phyloP scores from a whole-genome alignment of 192 early-diverging fungal species.

The Umbelopsis sp. region DNA sequence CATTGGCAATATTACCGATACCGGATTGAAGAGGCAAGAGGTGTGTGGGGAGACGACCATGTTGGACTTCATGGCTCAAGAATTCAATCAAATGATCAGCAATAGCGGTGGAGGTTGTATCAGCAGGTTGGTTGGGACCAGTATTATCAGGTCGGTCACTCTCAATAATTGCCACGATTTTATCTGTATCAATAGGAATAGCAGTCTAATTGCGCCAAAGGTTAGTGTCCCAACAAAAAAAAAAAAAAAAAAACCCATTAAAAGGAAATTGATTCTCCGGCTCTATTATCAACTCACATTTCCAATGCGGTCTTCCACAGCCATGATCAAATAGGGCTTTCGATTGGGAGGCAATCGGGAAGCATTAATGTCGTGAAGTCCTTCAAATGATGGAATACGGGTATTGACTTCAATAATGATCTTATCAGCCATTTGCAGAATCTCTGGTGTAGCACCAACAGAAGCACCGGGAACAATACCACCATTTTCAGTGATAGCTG shows the following conservation, averaged over 20 bases:
- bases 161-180: slow-evolving; percentile 42
- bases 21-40: slow-evolving; percentile 44
- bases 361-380: slow-evolving; percentile 40
- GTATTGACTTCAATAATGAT: slow-evolving; percentile 48
- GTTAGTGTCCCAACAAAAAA: not conserved
- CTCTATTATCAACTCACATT: slow-evolving; percentile 19
- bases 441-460: slow-evolving; percentile 44
- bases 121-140: slow-evolving; percentile 30
- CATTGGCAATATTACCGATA: slow-evolving; percentile 49
- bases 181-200: slow-evolving; percentile 42
- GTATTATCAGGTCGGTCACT: slow-evolving; percentile 35
- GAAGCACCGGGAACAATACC: slow-evolving; percentile 45
- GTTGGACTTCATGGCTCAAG: slow-evolving; percentile 41
- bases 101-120: slow-evolving; percentile 32
- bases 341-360: slow-evolving; percentile 37
- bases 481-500: slow-evolving; percentile 45
- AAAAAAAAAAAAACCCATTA: not conserved
- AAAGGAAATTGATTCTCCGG: too few relatives aligned
- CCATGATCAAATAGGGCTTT: slow-evolving; percentile 44
- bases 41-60: slow-evolving; percentile 37
- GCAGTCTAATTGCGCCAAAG: slow-evolving; percentile 15
- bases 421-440: slow-evolving; percentile 44
- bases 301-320: slow-evolving; percentile 41
- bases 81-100: slow-evolving; percentile 44
- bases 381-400: slow-evolving; percentile 43